Conservation (phyloP, 2,329 filamentous ascomycete species). For the Tothia fuscella region DNA sequence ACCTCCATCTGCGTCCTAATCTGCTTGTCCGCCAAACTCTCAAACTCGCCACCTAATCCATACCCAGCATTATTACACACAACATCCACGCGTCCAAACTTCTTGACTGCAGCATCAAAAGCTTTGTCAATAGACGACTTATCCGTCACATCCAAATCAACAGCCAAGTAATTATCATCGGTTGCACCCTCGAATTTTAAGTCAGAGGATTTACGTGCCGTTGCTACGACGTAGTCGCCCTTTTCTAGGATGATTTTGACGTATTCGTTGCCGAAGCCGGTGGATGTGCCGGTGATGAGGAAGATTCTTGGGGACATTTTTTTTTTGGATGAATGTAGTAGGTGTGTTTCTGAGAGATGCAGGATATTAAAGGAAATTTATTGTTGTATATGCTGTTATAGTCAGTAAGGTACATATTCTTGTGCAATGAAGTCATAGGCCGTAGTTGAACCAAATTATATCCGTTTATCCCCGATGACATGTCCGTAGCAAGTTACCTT, state of each 20-base stretch:
- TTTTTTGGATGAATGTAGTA: too few species aligned
- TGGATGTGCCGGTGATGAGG: slow-evolving; percentile 35
- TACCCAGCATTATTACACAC: slow-evolving; percentile 53
- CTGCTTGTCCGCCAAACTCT: slow-evolving; percentile 37
- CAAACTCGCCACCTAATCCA: slow-evolving; percentile 40
- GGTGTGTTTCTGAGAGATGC: too few species aligned
- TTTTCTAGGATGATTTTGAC: slow-evolving; percentile 31
- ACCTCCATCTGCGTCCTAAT: slow-evolving; percentile 42
- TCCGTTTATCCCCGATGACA: too few species aligned
- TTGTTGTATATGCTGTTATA: too few species aligned
- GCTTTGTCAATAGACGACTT: slow-evolving; percentile 32
- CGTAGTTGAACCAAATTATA: too few species aligned
- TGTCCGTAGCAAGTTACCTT: too few species aligned
- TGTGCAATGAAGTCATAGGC: too few species aligned
- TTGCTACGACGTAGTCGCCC: slow-evolving; percentile 34
- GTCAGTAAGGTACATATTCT: too few species aligned
- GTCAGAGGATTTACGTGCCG: slow-evolving; percentile 34
- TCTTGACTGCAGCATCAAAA: slow-evolving; percentile 32
- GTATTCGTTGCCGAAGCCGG: slow-evolving; percentile 34
- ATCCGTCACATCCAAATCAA: slow-evolving; percentile 43
- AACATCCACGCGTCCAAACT: slow-evolving; percentile 46
- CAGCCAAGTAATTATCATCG: slow-evolving; percentile 36
- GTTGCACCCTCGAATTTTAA: slow-evolving; percentile 27
- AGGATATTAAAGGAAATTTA: too few species aligned
- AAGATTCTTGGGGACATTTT: slow-evolving; percentile 33